A percentile compares a stretch with the other conserved stretches of the same genome.
These are phyloP conservation scores for Hypomontagnella submonticulosa DNA, from an alignment of 495 filamentous ascomycete genomes.

Conservation along the genomic window DNA sequence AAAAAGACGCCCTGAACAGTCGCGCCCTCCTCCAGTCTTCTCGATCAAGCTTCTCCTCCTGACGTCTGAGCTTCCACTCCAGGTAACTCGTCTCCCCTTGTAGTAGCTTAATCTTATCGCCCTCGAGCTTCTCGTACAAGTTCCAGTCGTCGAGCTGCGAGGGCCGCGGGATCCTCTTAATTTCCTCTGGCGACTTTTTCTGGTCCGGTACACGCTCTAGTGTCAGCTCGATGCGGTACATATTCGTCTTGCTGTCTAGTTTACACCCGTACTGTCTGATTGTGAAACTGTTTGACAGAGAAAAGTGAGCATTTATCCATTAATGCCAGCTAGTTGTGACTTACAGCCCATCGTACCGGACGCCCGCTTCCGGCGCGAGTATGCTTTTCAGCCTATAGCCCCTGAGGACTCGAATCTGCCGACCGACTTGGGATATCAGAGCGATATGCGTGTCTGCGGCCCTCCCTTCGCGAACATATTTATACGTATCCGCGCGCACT, in stretches of 20 bases:
- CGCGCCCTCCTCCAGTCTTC: constrained; percentile 44
- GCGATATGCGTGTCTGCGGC: constrained; percentile 50
- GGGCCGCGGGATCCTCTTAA: constrained; percentile 52
- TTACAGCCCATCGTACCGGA: constrained; percentile 64
- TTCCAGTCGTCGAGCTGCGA: constrained; percentile 62
- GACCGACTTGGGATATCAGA: constrained; percentile 53
- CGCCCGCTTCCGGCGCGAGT: constrained; percentile 57
- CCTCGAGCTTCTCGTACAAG: constrained; percentile 54
- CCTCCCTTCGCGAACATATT: constrained; percentile 51
- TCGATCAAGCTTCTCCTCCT: constrained; percentile 42
- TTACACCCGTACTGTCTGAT: constrained; percentile 54
- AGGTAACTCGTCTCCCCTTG: constrained; percentile 43
- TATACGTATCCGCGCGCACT: constrained; percentile 37
- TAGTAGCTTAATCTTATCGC: constrained; percentile 45
- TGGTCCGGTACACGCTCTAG: constrained; percentile 50
- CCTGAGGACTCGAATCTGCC: constrained; percentile 57
- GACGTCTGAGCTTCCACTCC: constrained; percentile 44
- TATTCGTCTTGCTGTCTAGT: constrained; percentile 41
- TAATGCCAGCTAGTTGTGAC: constrained; percentile 21
- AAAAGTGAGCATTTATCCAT: background rate
- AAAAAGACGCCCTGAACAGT: constrained; percentile 42
- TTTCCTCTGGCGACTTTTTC: constrained; percentile 45
- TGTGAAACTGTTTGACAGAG: constrained; percentile 26
- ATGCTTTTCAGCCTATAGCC: constrained; percentile 55
- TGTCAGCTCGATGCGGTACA: constrained; percentile 49